Percentiles rank a stretch among this genome's conserved stretches.
These are phyloP conservation scores for Acacia acuminata DNA, from an alignment of 306 rosid species.

Conservation along the genomic window DNA sequence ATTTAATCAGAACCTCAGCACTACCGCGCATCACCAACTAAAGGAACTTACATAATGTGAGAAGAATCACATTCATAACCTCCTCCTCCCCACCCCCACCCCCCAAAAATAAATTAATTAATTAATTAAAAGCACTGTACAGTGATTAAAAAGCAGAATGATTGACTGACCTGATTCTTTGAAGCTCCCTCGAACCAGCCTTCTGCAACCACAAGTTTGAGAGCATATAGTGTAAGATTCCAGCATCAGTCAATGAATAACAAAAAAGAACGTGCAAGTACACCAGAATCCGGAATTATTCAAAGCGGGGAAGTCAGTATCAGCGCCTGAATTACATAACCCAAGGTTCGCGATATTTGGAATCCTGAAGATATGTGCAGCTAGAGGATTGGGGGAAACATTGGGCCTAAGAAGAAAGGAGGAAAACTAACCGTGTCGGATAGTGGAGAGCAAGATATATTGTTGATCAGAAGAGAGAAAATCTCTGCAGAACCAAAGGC, in stretches of 20 bases:
- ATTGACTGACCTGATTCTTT: constrained; percentile 52
- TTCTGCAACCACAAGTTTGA: constrained; percentile 47
- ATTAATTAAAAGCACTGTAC: background rate
- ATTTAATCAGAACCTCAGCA: background rate
- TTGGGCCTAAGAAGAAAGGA: background rate
- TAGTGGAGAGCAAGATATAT: constrained; percentile 52
- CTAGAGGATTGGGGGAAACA: background rate
- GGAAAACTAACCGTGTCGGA: constrained; percentile 48
- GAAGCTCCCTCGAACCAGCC: constrained; percentile 62
- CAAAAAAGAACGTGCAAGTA: background rate
- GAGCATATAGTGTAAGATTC: constrained; percentile 9
- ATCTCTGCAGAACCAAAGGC: constrained; percentile 60
- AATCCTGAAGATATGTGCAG: background rate
- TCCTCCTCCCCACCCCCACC: too few species aligned
- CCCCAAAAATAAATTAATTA: too few species aligned
- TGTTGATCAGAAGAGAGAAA: constrained; percentile 58
- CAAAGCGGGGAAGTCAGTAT: background rate
- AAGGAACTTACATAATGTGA: background rate
- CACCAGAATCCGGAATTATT: background rate
- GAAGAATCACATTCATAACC: background rate
- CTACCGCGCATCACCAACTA: background rate
- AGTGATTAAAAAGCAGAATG: background rate
- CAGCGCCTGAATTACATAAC: background rate
- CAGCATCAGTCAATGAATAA: background rate
- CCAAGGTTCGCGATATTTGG: background rate